Percentiles rank a stretch among this genome's conserved stretches.
These are phyloP conservation scores for Passiflora organensis DNA, from an alignment of 345 rosid species.

Conservation along the genomic window DNA sequence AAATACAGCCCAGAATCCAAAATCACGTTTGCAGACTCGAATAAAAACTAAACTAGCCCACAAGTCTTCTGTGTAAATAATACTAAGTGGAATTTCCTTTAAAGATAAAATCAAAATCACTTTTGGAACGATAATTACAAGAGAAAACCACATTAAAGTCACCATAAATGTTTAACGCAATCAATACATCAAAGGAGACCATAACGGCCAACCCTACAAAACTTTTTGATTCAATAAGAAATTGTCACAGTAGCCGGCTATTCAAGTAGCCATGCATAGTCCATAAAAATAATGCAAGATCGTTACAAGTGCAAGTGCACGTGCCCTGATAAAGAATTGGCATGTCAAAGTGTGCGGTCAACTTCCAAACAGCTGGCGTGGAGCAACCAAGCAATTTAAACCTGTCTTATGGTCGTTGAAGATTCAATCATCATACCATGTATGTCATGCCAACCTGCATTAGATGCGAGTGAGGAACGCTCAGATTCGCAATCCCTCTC, in stretches of 20 bases:
- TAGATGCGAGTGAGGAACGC: slow-evolving; percentile 87
- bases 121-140: slow-evolving; percentile 12
- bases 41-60: too few species aligned
- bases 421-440: slow-evolving; percentile 63
- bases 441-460: slow-evolving; percentile 99
- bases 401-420: not conserved
- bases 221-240: slow-evolving; percentile 19
- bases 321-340: not conserved
- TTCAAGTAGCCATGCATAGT: not conserved
- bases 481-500: slow-evolving; percentile 86
- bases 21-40: too few species aligned
- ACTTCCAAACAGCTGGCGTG: slow-evolving; percentile 4
- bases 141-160: not conserved
- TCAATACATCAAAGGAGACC: slow-evolving; percentile 1
- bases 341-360: not conserved
- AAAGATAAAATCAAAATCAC: slow-evolving; percentile 11
- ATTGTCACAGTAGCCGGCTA: not conserved
- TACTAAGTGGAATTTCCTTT: not conserved
- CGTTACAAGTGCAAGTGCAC: too few species aligned
- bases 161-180: not conserved
- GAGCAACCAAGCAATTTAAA: not conserved
- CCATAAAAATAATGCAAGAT: not conserved
- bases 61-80: too few species aligned
- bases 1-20: too few species aligned
- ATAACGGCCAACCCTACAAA: slow-evolving; percentile 19